phyloP scores from a whole-genome alignment of 306 rosid species.

The Casuarina glauca region DNA sequence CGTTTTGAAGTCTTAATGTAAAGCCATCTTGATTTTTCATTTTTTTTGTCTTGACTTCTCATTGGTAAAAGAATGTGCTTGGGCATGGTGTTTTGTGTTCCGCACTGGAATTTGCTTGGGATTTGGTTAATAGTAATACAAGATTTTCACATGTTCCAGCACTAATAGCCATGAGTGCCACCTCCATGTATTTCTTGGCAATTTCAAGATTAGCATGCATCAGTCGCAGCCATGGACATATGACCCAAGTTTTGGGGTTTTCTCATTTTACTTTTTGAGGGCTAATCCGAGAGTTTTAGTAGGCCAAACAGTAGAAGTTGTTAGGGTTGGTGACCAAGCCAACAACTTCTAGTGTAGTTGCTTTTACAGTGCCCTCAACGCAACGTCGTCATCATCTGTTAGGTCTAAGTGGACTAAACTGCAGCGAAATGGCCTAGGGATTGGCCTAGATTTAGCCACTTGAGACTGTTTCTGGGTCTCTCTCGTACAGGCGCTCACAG shows the following conservation, averaged over 20 bases:
- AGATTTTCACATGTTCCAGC: conserved; percentile 14
- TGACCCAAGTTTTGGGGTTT: too few relatives aligned
- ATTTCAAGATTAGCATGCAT: neutral
- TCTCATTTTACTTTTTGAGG: too few relatives aligned
- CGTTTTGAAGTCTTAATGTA: conserved; percentile 30
- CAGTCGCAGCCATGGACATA: neutral
- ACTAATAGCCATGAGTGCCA: conserved; percentile 3
- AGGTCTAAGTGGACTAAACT: too few relatives aligned
- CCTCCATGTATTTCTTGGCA: neutral
- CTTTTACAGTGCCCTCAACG: too few relatives aligned
- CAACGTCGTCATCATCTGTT: too few relatives aligned
- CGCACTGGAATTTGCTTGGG: conserved; percentile 23
- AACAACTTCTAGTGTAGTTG: too few relatives aligned
- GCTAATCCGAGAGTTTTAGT: too few relatives aligned
- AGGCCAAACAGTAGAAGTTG: too few relatives aligned
- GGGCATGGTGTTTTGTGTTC: conserved; percentile 34
- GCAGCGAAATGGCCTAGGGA: too few relatives aligned
- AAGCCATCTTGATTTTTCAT: conserved; percentile 40
- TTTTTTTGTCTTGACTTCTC: conserved; percentile 18
- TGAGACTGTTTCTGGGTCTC: neutral
- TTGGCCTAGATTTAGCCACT: neutral
- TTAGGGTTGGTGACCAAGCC: too few relatives aligned
- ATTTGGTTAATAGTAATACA: conserved; percentile 17
- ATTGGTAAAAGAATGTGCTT: conserved; percentile 29
- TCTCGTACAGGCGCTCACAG: neutral